Percentiles rank a stretch among this genome's conserved stretches.
These are phyloP conservation scores for Pichia deserticola DNA, from an alignment of 805 yeast genomes.

Conservation along the genomic window DNA sequence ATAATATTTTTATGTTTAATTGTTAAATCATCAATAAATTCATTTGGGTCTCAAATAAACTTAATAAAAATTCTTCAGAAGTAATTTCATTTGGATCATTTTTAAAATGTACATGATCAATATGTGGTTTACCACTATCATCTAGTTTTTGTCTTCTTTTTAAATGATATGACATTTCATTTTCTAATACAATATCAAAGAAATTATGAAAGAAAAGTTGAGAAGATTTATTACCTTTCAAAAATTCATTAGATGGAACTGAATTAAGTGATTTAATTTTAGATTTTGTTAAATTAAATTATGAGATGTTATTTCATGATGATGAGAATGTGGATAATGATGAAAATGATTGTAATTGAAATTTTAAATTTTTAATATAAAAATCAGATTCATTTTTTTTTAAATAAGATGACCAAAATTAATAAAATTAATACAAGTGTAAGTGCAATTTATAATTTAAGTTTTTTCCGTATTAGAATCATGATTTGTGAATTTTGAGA, in stretches of 20 bases:
- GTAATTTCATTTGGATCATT: slow-evolving; percentile 9
- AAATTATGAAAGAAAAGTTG: slow-evolving; percentile 24
- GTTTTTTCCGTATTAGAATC: too few relatives aligned
- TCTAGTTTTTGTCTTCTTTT: slow-evolving; percentile 21
- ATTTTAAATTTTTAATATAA: too few relatives aligned
- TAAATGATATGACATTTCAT: slow-evolving; percentile 25
- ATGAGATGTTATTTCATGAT: not conserved
- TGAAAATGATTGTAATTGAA: not conserved
- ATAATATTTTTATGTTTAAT: slow-evolving; percentile 42
- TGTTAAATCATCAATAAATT: slow-evolving; percentile 38
- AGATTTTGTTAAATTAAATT: not conserved
- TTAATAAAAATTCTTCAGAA: slow-evolving; percentile 3
- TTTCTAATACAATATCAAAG: slow-evolving; percentile 24
- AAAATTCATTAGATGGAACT: slow-evolving; percentile 19
- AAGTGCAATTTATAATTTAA: too few relatives aligned
- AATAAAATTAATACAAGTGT: too few relatives aligned
- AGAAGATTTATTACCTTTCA: slow-evolving; percentile 22
- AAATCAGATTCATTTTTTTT: too few relatives aligned
- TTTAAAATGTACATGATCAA: slow-evolving; percentile 10
- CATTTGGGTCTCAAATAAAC: slow-evolving; percentile 20
- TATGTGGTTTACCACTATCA: slow-evolving; percentile 15
- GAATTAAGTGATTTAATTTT: not conserved
- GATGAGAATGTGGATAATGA: not conserved
- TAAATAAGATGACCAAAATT: too few relatives aligned
- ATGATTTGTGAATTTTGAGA: too few relatives aligned